Conservation (phyloP, 306 rosid genomes). For the Ochetophila trinervis region DNA sequence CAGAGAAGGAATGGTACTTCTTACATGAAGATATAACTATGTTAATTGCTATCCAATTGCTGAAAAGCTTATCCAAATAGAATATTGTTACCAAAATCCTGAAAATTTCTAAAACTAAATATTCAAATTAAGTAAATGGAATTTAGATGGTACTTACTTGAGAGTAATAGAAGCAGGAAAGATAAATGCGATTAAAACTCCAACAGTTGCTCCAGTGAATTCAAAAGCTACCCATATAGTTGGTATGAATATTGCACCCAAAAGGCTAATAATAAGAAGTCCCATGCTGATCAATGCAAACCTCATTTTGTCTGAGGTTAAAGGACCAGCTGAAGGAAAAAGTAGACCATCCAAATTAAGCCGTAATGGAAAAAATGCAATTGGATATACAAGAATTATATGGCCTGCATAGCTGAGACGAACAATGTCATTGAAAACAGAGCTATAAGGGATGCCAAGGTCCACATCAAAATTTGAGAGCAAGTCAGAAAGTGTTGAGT, state of each 20-base stretch:
- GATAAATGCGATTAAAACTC: conserved; percentile 33
- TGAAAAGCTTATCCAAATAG: too few species aligned
- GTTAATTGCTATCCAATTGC: too few species aligned
- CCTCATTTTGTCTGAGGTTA: conserved; percentile 31
- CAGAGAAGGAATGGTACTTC: too few species aligned
- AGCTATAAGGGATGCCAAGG: conserved; percentile 36
- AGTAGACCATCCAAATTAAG: conserved; percentile 44
- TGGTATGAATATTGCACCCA: conserved; percentile 44
- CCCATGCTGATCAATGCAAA: conserved; percentile 24
- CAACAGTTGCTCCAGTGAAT: conserved; percentile 41
- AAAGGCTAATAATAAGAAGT: conserved; percentile 19
- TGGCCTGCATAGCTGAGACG: conserved; percentile 36
- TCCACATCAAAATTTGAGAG: conserved; percentile 44
- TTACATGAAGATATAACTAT: too few species aligned
- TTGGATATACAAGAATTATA: conserved; percentile 36
- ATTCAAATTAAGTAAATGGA: too few species aligned
- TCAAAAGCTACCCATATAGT: conserved; percentile 45
- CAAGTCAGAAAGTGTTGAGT: conserved; percentile 31
- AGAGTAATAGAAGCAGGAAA: conserved; percentile 40
- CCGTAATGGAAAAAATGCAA: conserved; percentile 35
- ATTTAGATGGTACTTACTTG: conserved; percentile 18
- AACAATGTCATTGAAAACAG: conserved; percentile 25
- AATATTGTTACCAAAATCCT: not conserved
- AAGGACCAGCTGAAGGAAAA: conserved; percentile 34
- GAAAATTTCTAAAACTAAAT: too few species aligned